Percentiles rank a stretch among this genome's conserved stretches.
phyloP scores from a whole-genome alignment of 768 basidiomycete species.

The Russula abietina region DNA sequence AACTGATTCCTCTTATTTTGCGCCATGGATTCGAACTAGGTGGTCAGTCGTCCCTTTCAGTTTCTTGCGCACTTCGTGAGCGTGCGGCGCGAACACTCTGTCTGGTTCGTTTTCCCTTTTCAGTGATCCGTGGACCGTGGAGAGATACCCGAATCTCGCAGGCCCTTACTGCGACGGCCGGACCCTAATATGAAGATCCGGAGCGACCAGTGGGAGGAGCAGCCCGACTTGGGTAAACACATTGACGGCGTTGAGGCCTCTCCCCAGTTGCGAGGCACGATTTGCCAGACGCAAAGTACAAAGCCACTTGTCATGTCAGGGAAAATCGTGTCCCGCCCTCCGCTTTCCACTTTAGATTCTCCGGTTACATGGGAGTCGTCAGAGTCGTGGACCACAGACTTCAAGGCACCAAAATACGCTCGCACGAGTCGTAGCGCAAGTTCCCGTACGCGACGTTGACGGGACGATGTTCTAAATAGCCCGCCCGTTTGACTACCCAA shows the following conservation, averaged over 20 bases:
- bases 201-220: constrained; percentile 53
- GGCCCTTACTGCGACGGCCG: constrained; percentile 78
- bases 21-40: no score
- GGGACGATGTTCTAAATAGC: constrained; percentile 67
- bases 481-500: constrained; percentile 52
- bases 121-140: no score
- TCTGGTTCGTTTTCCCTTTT: no score
- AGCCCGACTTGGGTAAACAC: constrained; percentile 53
- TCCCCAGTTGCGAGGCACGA: constrained; percentile 45
- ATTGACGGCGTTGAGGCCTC: constrained; percentile 83
- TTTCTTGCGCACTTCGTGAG: no score
- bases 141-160: constrained; percentile 57
- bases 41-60: no score
- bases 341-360: constrained; percentile 74
- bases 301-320: constrained; percentile 31
- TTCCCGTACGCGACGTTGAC: constrained; percentile 48
- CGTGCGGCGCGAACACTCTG: no score
- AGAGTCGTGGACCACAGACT: constrained; percentile 53
- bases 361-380: constrained; percentile 78
- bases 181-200: constrained; percentile 62
- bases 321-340: not conserved
- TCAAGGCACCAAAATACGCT: constrained; percentile 58
- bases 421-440: constrained; percentile 71
- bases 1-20: no score
- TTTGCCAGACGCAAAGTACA: constrained; percentile 53